Percentiles rank a stretch among this genome's conserved stretches.
Conservation (phyloP, 139 green algal species). For the Tetratostichococcus sp. region DNA sequence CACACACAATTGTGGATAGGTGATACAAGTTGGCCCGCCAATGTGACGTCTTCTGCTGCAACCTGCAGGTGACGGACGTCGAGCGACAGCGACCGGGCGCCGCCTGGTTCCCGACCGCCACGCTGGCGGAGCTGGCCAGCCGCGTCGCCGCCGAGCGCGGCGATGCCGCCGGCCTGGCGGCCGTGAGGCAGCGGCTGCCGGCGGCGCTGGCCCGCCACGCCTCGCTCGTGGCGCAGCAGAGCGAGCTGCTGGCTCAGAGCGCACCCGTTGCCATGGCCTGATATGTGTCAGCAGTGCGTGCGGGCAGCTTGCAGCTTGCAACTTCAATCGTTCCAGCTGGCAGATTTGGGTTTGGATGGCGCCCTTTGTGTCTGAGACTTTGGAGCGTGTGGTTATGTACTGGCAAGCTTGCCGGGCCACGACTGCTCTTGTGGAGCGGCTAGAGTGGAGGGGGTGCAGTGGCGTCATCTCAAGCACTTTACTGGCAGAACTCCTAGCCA, state of each 20-base stretch:
- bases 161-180: not conserved
- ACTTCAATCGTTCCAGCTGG: too few species aligned
- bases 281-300: not conserved
- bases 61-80: constrained; percentile 3
- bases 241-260: not conserved
- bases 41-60: not conserved
- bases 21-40: too few species aligned
- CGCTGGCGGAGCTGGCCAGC: constrained; percentile 18
- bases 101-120: constrained; percentile 17
- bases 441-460: too few species aligned
- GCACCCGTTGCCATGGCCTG: not conserved
- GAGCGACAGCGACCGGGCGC: not conserved
- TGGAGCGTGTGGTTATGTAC: too few species aligned
- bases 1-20: too few species aligned
- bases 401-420: too few species aligned
- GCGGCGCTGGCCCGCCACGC: not conserved
- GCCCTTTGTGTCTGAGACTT: too few species aligned
- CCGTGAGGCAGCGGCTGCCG: not conserved
- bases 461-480: too few species aligned
- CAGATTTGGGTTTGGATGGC: too few species aligned
- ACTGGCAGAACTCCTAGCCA: too few species aligned
- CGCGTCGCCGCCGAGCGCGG: not conserved
- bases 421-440: too few species aligned
- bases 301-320: too few species aligned
- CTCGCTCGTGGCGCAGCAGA: not conserved